phyloP scores from a whole-genome alignment of 305 asterid species.

The Fraxinus xanthoxyloides region DNA sequence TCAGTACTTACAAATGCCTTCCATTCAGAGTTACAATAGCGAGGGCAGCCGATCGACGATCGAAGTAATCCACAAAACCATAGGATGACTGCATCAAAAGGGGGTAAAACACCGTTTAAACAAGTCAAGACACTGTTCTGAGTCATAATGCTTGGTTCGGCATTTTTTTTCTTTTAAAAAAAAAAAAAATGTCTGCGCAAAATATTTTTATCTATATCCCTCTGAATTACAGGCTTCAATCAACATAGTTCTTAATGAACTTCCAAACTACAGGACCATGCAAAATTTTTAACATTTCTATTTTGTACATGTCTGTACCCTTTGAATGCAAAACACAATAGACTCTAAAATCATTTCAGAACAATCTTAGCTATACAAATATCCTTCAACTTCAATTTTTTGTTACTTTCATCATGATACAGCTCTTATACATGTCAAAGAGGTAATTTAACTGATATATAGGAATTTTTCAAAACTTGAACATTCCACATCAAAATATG shows the following conservation, averaged over 20 bases:
- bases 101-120: background rate
- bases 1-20: constrained; percentile 69
- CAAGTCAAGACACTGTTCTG: background rate
- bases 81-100: constrained; percentile 76
- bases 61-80: constrained; percentile 88
- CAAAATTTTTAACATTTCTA: background rate
- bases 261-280: background rate
- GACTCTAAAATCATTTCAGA: background rate
- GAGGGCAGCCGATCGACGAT: constrained; percentile 79
- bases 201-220: background rate
- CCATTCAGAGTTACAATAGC: constrained; percentile 81
- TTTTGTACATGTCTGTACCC: background rate
- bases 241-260: background rate
- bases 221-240: background rate
- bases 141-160: background rate
- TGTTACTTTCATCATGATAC: constrained; percentile 2
- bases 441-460: background rate
- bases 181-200: background rate
- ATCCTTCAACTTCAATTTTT: constrained; percentile 7
- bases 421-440: background rate
- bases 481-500: background rate
- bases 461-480: background rate
- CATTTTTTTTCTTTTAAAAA: background rate
- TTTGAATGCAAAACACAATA: background rate
- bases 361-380: background rate